phyloP scores from a whole-genome alignment of 148 eudicot species.

The Rhododendron vialii region DNA sequence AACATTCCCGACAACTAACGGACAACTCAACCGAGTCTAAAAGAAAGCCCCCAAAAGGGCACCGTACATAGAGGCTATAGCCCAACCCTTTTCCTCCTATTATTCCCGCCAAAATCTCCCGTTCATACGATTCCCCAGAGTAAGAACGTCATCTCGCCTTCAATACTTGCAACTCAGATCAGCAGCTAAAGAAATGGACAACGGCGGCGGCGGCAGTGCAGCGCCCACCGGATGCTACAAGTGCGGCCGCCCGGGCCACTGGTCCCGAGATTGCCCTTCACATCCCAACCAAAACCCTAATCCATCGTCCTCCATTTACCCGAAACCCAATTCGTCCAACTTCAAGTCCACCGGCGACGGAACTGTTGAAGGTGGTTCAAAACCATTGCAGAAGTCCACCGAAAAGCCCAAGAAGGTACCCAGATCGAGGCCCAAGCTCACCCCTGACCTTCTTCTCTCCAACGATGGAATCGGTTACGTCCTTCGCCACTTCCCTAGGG shows the following conservation, averaged over 20 bases:
- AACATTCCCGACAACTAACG: no score
- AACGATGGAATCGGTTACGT: conserved; percentile 79
- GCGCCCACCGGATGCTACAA: conserved; percentile 96
- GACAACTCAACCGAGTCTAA: no score
- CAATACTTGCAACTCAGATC: neutral
- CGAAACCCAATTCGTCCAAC: neutral
- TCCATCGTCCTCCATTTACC: neutral
- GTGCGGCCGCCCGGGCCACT: conserved; percentile 98
- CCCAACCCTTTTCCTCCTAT: neutral
- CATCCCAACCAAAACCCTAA: conserved; percentile 20
- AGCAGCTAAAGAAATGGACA: neutral
- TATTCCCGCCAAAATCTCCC: conserved; percentile 9
- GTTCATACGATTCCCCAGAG: no score
- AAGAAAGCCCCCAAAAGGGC: no score
- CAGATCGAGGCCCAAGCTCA: conserved; percentile 64
- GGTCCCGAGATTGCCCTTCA: conserved; percentile 95
- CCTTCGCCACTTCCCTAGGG: conserved; percentile 65
- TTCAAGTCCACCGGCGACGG: conserved; percentile 15
- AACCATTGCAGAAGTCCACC: neutral
- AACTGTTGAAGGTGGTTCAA: neutral
- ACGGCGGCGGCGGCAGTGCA: conserved; percentile 29
- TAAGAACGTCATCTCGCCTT: neutral
- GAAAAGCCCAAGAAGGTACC: conserved; percentile 67
- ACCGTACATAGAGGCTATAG: neutral
- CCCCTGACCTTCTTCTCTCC: conserved; percentile 73